A percentile compares a stretch with the other conserved stretches of the same genome.
Conservation (phyloP, 441 rosid species). For the Euphorbia celastroides region DNA sequence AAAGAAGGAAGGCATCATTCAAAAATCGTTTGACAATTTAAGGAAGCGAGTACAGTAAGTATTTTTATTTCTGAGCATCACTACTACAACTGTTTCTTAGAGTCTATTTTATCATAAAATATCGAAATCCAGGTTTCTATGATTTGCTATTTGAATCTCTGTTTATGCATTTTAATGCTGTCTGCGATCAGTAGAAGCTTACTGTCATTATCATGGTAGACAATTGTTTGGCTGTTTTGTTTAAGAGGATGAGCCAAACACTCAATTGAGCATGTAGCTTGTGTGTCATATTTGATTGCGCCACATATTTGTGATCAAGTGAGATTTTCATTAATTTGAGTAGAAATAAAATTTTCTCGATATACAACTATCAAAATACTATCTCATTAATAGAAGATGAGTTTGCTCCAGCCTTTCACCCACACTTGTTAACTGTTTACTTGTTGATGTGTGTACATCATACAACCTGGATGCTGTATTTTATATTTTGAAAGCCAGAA, state of each 20-base stretch:
- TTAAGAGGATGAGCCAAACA: not conserved
- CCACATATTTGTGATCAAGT: not conserved
- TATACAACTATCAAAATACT: not conserved
- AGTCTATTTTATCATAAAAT: not conserved
- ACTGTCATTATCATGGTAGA: not conserved
- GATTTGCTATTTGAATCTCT: not conserved
- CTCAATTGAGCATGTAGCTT: too few species aligned
- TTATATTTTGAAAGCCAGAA: too few species aligned
- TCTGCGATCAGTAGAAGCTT: not conserved
- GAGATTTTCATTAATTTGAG: not conserved
- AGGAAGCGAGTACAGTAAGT: slow-evolving; percentile 80
- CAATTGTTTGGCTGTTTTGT: not conserved
- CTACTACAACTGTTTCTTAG: slow-evolving; percentile 2
- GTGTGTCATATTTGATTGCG: too few species aligned
- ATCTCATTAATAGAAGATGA: too few species aligned
- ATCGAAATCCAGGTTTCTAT: not conserved
- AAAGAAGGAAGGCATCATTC: slow-evolving; percentile 71
- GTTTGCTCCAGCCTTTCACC: not conserved
- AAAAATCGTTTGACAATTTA: slow-evolving; percentile 80
- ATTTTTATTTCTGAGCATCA: slow-evolving; percentile 1
- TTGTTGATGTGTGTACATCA: too few species aligned
- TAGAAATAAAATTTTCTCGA: not conserved
- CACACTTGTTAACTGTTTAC: too few species aligned
- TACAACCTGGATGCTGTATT: not conserved
- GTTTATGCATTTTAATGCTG: not conserved